These are phyloP conservation scores for Lactarius hatsudake DNA, from an alignment of 768 basidiomycete genomes.

Conservation along the genomic window DNA sequence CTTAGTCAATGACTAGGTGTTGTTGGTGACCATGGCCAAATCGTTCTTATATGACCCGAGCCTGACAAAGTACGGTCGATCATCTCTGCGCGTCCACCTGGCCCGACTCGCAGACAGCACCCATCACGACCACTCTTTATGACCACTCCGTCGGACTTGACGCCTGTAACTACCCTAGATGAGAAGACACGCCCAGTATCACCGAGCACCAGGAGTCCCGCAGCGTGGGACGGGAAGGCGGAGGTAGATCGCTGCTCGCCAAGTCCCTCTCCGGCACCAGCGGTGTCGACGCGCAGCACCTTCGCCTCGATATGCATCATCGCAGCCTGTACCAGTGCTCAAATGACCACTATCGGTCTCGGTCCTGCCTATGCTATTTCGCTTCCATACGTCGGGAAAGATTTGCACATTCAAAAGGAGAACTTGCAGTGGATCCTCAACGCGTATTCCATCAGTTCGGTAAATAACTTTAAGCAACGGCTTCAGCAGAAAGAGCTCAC, in stretches of 20 bases:
- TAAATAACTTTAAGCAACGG: conserved; percentile 32
- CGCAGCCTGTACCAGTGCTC: conserved; percentile 33
- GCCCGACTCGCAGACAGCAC: too few species aligned
- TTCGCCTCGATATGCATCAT: conserved; percentile 26
- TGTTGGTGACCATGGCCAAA: too few species aligned
- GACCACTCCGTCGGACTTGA: background rate
- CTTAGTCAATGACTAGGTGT: too few species aligned
- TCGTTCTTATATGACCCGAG: too few species aligned
- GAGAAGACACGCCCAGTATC: background rate
- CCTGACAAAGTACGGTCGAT: too few species aligned
- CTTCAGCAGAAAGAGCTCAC: background rate
- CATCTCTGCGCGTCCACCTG: background rate
- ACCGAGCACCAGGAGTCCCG: background rate
- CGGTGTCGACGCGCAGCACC: conserved; percentile 3
- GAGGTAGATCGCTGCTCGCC: too few species aligned
- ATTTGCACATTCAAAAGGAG: conserved; percentile 48
- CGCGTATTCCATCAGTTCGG: conserved; percentile 66
- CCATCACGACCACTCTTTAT: background rate
- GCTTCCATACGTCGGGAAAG: conserved; percentile 35
- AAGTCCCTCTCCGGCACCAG: background rate
- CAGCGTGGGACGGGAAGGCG: background rate
- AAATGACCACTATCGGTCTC: conserved; percentile 33
- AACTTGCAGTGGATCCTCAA: conserved; percentile 66
- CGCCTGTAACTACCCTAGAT: background rate
- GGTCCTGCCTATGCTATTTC: conserved; percentile 32